Evolutionary conservation across 805 yeast genomes (phyloP), one percentile per base, ranked within the genome.

Genomic region (Yamadazyma sp.): DNA sequence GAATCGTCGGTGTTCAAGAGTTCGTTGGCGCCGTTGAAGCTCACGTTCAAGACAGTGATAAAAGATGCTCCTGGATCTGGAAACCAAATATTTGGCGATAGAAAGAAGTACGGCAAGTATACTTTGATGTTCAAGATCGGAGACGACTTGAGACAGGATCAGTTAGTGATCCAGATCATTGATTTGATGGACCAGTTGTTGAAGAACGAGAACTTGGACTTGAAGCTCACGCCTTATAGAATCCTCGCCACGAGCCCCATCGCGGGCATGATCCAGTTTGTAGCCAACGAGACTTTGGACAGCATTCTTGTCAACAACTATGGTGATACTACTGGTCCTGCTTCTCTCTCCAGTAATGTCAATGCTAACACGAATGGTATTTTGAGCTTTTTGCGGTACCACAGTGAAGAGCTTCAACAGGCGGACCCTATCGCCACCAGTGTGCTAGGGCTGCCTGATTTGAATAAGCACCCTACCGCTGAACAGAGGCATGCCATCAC

Each of bases 111-210:
- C 37, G 71, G 71, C 3, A 67, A 62, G 37, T 93, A 88, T 57
- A 80, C 95, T 5, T 64, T 93, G 24, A 91, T 93, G 84, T 91
- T 88, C 64, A 93, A 93, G 59, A 84, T 85, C 35, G 99, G 99
- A 10, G 99, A 85, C 46, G 99, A 93, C 57, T 69, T 93, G 35
- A 71, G 98, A 42, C 99, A 93, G 59, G 99, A 93, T 66, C 99
- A 93, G 59, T 73, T 93, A 46, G 95, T 93, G n/a, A 84, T 89
- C 34, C 99, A 93, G 59, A 87, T 93, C 44, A 86, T 93, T 40
- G 76, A 82, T 40, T 66, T 93, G 42, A 93, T 93, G 95, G 96
- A 93, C 56, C 87, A 80, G 55, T 73, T 93, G 29, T 63, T 93
- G 36, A 78, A 84, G 45, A 85, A 86, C 55, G 99, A 93, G 55